Evolutionary conservation across 257 asterid species (phyloP), one percentile per base, ranked within the genome.

Genomic region (Lycium ferocissimum): DNA sequence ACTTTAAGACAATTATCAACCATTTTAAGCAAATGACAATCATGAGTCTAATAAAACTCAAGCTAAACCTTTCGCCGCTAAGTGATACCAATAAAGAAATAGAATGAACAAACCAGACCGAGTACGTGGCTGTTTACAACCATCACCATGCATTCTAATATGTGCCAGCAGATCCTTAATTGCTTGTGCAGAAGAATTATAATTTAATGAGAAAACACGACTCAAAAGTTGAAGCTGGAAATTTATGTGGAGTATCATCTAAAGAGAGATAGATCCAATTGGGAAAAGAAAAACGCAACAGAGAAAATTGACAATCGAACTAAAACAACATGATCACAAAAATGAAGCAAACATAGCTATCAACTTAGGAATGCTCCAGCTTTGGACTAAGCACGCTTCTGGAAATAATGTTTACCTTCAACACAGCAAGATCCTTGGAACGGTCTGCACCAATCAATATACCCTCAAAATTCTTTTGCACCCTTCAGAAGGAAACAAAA

Each of bases 361-460:
- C 45, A 62, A 81, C 78, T n/a, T 51, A 47, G 45, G 62, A 81
- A 35, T 71, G 45, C 14, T 57, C 82, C 82, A 49, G 5, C 35
- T 12, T 33, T 53, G 45, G 69, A 80, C 75, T 83, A 65, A 47
- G 69, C 17, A 38, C 65, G 57, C 37, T 43, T 47, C 85, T 43
- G 78, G 67, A n/a, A 9, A 26, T 22, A 84, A 66, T 65, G 62
- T 35, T 82, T 85, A 96, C 99, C 98, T 96, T 92, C 90, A 95
- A 91, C 81, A 96, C 98, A 35, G 98, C 99, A 86, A 96, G 98
- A 92, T 96, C 99, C 91, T 96, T 96, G n/a, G 94, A 73, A 84
- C 99, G 99, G 90, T 96, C 98, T 79, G 98, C 99, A 87, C 98
- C 99, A 57, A 96, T 53, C 80, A 96, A 84, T 88, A 83, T 93